Evolutionary conservation across 2,329 filamentous ascomycete genomes (phyloP), one percentile per base, ranked within the genome.

Genomic region (Aspergillus costaricaensis): DNA sequence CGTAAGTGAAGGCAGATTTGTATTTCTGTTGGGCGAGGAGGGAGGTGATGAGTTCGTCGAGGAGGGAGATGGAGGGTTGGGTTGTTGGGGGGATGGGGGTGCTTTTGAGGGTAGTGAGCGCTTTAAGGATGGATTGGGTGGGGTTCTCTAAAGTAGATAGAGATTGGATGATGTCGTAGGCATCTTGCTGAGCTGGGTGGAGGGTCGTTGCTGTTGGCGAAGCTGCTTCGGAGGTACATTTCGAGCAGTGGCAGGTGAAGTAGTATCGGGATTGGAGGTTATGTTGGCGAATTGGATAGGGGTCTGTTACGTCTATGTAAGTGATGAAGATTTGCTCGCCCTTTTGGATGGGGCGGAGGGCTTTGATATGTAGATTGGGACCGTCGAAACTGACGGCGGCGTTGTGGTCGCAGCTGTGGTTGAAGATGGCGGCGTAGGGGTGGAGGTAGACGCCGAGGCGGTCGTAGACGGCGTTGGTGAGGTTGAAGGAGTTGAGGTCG

Each of bases 331-430:
- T 78, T 68, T 89, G 85, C 30, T 86, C 82, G 62, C 80, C 81
- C 59, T 80, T 78, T 17, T 76, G 71, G 61, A 89, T 86, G 0
- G 80, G 77, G 12, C 74, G 75, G 1, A 87, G 72, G 0, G 85
- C 81, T 36, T 84, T 82, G 32, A 87, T 68, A 14, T 76, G 76
- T 9, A 86, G 71, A 32, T 75, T 70, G 3, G 80, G 74, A 19
- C 83, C 81, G 59, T 87, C 83, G 74, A 87, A 86, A 12, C 83
- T 78, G 17, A 86, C 79, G 30, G 81, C 80, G 2, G 83, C 80
- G 64, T 88, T 89, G 3, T 85, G 84, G 23, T 82, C 78, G 68
- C 87, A 89, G 47, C 84, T 87, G 69, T 89, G 87, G 62, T 89
- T 89, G 47, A 86, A 77, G 15, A 81, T 74, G 27, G 83, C 79